Base-by-base conservation (phyloP, 768 basidiomycete species). In the Rhodotorula kratochvilovae region DNA sequence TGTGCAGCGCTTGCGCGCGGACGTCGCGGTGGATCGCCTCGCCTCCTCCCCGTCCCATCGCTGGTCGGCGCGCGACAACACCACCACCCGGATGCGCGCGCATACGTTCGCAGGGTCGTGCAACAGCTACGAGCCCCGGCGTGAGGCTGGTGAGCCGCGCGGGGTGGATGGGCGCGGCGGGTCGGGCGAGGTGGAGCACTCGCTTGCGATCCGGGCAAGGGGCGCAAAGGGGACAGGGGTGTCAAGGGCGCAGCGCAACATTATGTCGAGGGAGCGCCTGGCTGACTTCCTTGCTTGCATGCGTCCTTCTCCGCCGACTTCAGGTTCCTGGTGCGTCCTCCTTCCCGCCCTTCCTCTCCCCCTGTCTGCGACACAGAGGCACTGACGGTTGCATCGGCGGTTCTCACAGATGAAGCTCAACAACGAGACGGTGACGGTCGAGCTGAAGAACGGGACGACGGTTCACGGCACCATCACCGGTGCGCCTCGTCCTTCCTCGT, bases 381-480 rank as follows among this genome's bases (percentile, higher is more conserved):
- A 11, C 54, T 48, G 43, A 36, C 64, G 42, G 42, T 29, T 13
- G 13, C 3, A 2, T 48, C 19, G 7, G 7, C 10, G 11, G 10
- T 39, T 39, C 43, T 7, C 31, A 33, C 64, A 75, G 85, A 99
- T 98, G 95, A 99, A 98, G 85, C 83, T 99, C 83, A 95, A 96
- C 86, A 97, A 97, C 81, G 95, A 99, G 85, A 94, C 95, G 73
- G 93, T 97, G 77, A 92, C 94, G 73, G 87, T 98, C 81, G 94
- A 99, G 84, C 86, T 99, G 76, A 99, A 99, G 83, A 97, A 99
- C 78, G 96, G 96, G 39, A 91, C 92, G 0, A 83, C 92, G 62
- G 89, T 99, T 25, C 90, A 95, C 78, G 95, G 95, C 19, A 99
- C 95, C 33, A 96, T 98, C 81, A 96, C 92, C 25, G 94, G 95